These are phyloP conservation scores for Coemansia sp. DNA, from an alignment of 192 early-diverging fungal species.

Conservation along the genomic window DNA sequence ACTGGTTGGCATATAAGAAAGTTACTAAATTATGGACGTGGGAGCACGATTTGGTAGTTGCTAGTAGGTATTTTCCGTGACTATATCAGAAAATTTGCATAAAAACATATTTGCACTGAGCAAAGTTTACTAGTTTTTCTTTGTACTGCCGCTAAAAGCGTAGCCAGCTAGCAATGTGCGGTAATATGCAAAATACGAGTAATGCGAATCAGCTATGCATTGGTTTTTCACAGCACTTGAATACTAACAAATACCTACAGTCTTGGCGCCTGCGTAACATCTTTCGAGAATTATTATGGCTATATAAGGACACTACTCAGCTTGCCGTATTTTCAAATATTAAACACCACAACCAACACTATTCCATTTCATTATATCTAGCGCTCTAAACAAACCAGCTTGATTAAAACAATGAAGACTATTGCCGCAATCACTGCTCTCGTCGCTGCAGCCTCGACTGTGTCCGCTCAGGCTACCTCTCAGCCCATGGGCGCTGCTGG, in stretches of 20 bases:
- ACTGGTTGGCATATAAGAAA: not conserved
- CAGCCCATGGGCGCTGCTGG: constrained; percentile 24
- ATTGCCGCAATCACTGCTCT: constrained; percentile 25
- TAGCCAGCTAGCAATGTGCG: not conserved
- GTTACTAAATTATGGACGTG: not conserved
- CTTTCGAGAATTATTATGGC: not conserved
- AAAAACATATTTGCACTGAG: no score
- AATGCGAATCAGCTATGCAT: not conserved
- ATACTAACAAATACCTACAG: not conserved
- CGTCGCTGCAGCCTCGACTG: constrained; percentile 31
- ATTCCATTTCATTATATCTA: not conserved
- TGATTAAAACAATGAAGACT: constrained; percentile 30
- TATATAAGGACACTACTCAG: not conserved
- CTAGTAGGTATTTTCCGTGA: not conserved
- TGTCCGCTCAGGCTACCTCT: constrained; percentile 29
- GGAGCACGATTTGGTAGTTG: not conserved
- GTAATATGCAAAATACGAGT: not conserved
- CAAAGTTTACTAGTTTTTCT: not conserved
- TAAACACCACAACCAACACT: constrained; percentile 1
- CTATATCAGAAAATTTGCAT: no score
- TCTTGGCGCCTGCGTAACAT: not conserved
- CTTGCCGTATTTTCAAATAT: not conserved
- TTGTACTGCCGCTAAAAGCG: not conserved
- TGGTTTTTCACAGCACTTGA: not conserved
- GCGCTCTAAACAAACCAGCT: not conserved